Evolutionary conservation across 2,329 filamentous ascomycete genomes (phyloP).

Genomic region (Sordariomycetes sp.): DNA sequence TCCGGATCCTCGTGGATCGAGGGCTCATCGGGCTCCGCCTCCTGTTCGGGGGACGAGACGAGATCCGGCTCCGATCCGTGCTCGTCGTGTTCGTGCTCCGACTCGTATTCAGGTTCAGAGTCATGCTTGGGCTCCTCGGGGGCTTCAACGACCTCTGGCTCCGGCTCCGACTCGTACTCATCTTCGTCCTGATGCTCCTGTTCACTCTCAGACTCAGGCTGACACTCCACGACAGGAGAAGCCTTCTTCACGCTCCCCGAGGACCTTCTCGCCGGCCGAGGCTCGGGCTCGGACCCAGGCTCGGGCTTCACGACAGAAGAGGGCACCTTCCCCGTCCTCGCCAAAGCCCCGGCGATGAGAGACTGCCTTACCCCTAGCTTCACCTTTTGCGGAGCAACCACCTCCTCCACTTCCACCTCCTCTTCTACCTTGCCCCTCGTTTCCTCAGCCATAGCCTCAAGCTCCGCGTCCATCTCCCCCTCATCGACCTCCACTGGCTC

Average conservation of each 20-base stretch:
- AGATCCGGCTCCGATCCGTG: constrained; percentile 10
- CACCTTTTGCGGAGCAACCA: constrained; percentile 38
- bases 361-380: constrained; percentile 34
- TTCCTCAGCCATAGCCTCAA: constrained; percentile 33
- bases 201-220: constrained; percentile 3
- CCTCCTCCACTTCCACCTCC: constrained; percentile 10
- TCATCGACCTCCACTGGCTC: constrained; percentile 29
- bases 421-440: constrained; percentile 16
- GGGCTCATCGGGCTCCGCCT: constrained; percentile 13
- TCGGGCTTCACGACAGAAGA: constrained; percentile 12
- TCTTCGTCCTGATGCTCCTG: constrained; percentile 10
- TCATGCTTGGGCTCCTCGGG: too few relatives aligned
- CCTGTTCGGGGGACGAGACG: constrained; percentile 8
- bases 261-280: constrained; percentile 10
- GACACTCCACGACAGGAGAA: too few relatives aligned
- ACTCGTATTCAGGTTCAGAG: too few relatives aligned
- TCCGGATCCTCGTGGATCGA: constrained; percentile 9
- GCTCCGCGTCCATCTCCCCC: constrained; percentile 34
- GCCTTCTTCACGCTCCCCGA: too few relatives aligned
- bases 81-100: too few relatives aligned
- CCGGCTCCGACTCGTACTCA: constrained; percentile 8
- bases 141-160: too few relatives aligned
- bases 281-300: neutral
- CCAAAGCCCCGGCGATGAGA: too few relatives aligned
- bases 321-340: constrained; percentile 28